Evolutionary conservation across 768 basidiomycete genomes (phyloP), one percentile per base, ranked within the genome.

Genomic region (Tubosaeta brunneosetosa): DNA sequence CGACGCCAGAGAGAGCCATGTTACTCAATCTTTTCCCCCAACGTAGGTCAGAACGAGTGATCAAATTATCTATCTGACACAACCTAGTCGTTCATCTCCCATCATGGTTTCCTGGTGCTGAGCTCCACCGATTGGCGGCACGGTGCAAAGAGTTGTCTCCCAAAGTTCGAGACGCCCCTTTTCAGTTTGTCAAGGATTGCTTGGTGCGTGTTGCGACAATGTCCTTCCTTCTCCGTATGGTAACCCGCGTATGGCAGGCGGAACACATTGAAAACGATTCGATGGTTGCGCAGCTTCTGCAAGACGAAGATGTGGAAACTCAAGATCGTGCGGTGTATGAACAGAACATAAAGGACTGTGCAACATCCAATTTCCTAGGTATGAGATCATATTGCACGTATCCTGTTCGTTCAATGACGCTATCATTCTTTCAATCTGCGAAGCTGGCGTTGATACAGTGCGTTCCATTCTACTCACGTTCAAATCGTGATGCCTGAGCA

Each of bases 171-270:
- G 52, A 58, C 2, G 49, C 10, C 2, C 66, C 68, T 2, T 59
- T 65, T n/a, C 53, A 58, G 22, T 65, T 61, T 36, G 61, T 66
- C 47, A 58, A 61, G 33, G 55, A 57, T 12, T 60, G 53, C 33
- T 47, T 65, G 57, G 59, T 56, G 51, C 19, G 53, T 31, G 10
- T 22, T 10, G 19, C 19, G 14, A 40, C 38, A 22, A 40, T 31
- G 27, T 52, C 11, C 11, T 22, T 52, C 11, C 11, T 22, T 26
- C 27, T 41, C 19, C 22, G 26, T 3, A 1, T 17, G 4, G 32
- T 43, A 13, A 54, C 16, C 26, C 22, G 22, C 40, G 13, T 25
- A n/a, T 10, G 32, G 14, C 22, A 69, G 66, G 52, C 51, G 19
- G 61, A 60, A 16, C 52, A 50, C 6, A 57, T 52, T 10, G 57